phyloP scores from a whole-genome alignment of 345 rosid genomes.

The Lepidium didymum region DNA sequence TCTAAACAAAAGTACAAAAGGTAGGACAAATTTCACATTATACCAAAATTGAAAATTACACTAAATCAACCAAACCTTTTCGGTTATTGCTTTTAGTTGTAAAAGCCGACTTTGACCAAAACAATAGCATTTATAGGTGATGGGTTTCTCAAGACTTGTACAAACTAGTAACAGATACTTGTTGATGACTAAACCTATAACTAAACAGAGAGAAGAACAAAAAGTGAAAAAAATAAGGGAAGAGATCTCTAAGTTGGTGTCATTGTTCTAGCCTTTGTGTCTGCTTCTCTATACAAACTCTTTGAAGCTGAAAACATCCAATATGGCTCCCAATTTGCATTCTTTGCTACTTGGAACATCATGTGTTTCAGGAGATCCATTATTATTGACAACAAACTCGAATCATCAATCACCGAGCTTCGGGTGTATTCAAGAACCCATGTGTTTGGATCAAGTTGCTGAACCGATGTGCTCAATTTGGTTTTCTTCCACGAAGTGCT shows the following conservation, averaged over 20 bases:
- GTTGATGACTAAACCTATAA: background rate
- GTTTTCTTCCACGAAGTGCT: constrained; percentile 50
- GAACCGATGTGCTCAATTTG: constrained; percentile 48
- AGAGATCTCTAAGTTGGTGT: constrained; percentile 22
- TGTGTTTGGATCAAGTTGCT: constrained; percentile 70
- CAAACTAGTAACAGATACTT: background rate
- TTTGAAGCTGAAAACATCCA: constrained; percentile 16
- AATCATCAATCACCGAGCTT: constrained; percentile 41
- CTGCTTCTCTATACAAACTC: constrained; percentile 8
- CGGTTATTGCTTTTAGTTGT: too few species aligned
- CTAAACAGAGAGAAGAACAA: background rate
- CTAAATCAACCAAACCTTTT: background rate
- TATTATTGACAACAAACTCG: constrained; percentile 38
- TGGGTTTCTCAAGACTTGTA: background rate
- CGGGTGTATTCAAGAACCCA: constrained; percentile 67
- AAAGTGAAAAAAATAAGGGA: too few species aligned
- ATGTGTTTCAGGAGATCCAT: constrained; percentile 38
- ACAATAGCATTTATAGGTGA: background rate
- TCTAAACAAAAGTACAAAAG: background rate
- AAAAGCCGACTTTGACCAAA: background rate
- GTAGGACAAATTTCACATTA: too few species aligned
- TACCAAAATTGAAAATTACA: background rate
- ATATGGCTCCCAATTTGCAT: constrained; percentile 8
- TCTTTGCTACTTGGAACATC: constrained; percentile 24
- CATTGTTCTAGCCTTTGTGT: constrained; percentile 14